Percentiles rank a stretch among this genome's conserved stretches.
phyloP scores from a whole-genome alignment of 768 basidiomycete genomes.

The Trametes punicea region DNA sequence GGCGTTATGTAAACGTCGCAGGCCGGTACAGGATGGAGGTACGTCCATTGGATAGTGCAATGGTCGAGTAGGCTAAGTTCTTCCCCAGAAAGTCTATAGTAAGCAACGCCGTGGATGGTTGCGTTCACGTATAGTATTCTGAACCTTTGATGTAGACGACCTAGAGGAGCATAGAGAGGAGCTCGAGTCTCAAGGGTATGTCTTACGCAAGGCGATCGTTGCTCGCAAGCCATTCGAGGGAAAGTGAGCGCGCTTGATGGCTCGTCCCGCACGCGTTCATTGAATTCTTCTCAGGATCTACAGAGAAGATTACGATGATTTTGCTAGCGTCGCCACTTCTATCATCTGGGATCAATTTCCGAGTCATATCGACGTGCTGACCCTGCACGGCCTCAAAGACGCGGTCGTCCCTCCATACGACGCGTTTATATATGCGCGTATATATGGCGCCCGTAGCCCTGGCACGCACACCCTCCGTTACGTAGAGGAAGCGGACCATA shows the following conservation, averaged over 20 bases:
- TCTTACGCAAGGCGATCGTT: constrained; percentile 60
- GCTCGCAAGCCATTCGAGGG: constrained; percentile 53
- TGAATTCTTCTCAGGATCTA: background rate
- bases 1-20: constrained; percentile 69
- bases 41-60: constrained; percentile 28
- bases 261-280: too few species aligned
- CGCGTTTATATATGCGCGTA: constrained; percentile 63
- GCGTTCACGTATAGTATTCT: background rate
- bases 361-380: constrained; percentile 58
- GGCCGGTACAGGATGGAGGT: constrained; percentile 80
- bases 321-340: constrained; percentile 63
- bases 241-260: background rate
- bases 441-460: constrained; percentile 50
- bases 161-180: constrained; percentile 22
- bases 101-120: background rate
- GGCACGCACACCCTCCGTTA: constrained; percentile 72
- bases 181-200: constrained; percentile 56
- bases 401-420: constrained; percentile 70
- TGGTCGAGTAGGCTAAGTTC: background rate
- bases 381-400: constrained; percentile 74
- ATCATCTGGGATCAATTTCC: constrained; percentile 72
- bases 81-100: constrained; percentile 21
- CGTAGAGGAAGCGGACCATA: constrained; percentile 76
- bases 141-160: background rate
- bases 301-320: constrained; percentile 52